Percentiles rank a stretch among this genome's conserved stretches.
These are phyloP conservation scores for Tetraselmis striata DNA, from an alignment of 139 green algal species.

Conservation along the genomic window DNA sequence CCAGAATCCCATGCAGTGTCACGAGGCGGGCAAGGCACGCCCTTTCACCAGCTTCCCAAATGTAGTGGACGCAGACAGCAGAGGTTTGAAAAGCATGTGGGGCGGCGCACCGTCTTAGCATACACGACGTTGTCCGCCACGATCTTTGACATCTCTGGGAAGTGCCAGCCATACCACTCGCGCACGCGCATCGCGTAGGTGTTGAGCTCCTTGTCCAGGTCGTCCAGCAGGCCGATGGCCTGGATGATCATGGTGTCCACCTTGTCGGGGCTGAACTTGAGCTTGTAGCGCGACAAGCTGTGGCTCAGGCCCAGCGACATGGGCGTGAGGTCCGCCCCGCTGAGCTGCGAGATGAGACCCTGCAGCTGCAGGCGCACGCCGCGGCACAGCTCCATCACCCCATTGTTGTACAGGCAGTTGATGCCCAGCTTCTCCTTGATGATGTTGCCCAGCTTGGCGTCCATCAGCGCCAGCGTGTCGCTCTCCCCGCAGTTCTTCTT, in stretches of 20 bases:
- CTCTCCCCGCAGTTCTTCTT: constrained; percentile 82
- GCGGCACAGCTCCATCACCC: constrained; percentile 79
- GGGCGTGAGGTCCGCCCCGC: constrained; percentile 63
- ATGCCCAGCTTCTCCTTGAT: constrained; percentile 99
- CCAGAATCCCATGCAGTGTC: too few species aligned
- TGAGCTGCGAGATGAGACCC: constrained; percentile 66
- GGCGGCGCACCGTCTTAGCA: constrained; percentile 62
- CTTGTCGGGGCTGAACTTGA: constrained; percentile 99
- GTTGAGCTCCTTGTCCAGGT: constrained; percentile 99
- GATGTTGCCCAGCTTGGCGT: constrained; percentile 93
- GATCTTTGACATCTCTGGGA: constrained; percentile 97
- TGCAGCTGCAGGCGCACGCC: constrained; percentile 84
- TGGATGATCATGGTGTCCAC: constrained; percentile 71
- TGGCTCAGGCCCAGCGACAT: constrained; percentile 91
- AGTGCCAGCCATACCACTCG: constrained; percentile 99
- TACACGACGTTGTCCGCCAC: constrained; percentile 96
- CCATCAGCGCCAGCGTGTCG: constrained; percentile 86
- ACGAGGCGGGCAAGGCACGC: too few species aligned
- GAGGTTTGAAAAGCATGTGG: too few species aligned
- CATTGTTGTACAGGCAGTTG: constrained; percentile 67
- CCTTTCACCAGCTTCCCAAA: constrained; percentile 71
- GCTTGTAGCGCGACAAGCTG: constrained; percentile 96
- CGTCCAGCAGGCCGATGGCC: constrained; percentile 95
- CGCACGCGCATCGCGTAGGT: constrained; percentile 99
- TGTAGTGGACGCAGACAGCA: too few species aligned